These are phyloP conservation scores for Syncephalastrum sp. DNA, from an alignment of 371 early-diverging fungal genomes.

Conservation along the genomic window DNA sequence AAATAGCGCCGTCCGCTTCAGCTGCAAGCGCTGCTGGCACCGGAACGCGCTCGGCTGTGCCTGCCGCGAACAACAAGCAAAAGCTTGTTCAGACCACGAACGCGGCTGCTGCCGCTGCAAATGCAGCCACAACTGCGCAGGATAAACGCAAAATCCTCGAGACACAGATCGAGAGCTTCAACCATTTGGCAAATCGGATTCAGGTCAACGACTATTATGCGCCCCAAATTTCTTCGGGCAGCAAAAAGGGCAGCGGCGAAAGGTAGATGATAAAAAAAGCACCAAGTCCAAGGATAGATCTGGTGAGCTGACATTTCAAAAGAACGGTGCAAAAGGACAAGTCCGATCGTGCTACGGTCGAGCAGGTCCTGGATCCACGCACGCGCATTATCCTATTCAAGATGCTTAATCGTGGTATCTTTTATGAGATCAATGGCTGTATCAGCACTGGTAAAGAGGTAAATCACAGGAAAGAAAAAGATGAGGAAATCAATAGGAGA, in stretches of 20 bases:
- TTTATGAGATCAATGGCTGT: slow-evolving; percentile 96
- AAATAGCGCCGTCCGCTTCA: slow-evolving; percentile 38
- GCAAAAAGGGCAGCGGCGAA: slow-evolving; percentile 82
- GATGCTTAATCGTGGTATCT: slow-evolving; percentile 85
- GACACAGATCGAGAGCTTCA: slow-evolving; percentile 58
- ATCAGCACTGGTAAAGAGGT: slow-evolving; percentile 98
- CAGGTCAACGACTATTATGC: slow-evolving; percentile 56
- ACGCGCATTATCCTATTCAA: slow-evolving; percentile 97
- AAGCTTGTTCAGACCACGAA: slow-evolving; percentile 23
- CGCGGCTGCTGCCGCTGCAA: slow-evolving; percentile 17
- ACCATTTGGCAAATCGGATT: slow-evolving; percentile 62
- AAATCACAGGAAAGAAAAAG: slow-evolving; percentile 18
- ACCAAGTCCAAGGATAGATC: background rate
- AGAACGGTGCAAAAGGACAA: slow-evolving; percentile 75
- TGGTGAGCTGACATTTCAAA: background rate
- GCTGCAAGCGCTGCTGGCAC: slow-evolving; percentile 26
- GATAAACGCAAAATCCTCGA: slow-evolving; percentile 42
- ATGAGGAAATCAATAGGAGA: background rate
- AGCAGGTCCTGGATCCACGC: slow-evolving; percentile 97
- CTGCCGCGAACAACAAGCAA: slow-evolving; percentile 37
- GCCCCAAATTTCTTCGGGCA: slow-evolving; percentile 49
- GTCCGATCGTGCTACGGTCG: slow-evolving; percentile 96
- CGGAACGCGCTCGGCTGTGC: slow-evolving; percentile 27
- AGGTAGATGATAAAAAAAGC: slow-evolving; percentile 37
- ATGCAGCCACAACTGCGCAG: slow-evolving; percentile 20